Percentiles rank a stretch among this genome's conserved stretches.
phyloP scores from a whole-genome alignment of 2,329 filamentous ascomycete genomes.

The Neofusicoccum laricinum region DNA sequence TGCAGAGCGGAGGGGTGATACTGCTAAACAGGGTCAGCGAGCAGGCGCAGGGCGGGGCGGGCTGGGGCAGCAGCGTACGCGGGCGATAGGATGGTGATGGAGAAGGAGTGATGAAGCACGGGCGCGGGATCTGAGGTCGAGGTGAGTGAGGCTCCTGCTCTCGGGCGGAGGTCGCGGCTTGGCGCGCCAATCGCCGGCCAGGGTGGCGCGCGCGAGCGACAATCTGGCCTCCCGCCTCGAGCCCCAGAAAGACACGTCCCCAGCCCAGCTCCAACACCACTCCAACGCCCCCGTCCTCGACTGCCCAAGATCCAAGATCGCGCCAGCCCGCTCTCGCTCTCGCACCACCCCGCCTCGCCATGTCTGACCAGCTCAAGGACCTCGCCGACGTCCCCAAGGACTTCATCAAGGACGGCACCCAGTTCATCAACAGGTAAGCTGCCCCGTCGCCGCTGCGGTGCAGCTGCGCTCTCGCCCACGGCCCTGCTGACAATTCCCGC shows the following conservation, averaged over 20 bases:
- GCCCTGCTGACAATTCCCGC: not conserved
- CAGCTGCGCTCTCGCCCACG: not conserved
- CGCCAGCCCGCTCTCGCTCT: not conserved
- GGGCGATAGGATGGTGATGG: constrained; percentile 6
- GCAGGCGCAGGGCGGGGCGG: not conserved
- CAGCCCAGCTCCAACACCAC: constrained; percentile 2
- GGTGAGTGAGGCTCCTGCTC: constrained; percentile 10
- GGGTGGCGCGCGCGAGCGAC: constrained; percentile 9
- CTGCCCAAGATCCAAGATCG: not conserved
- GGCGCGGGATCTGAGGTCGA: constrained; percentile 12
- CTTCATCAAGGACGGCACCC: constrained; percentile 47
- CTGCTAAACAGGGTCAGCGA: not conserved
- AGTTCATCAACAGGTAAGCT: constrained; percentile 44
- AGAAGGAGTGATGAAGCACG: constrained; percentile 9
- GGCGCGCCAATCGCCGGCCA: constrained; percentile 12
- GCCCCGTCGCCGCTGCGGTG: not conserved
- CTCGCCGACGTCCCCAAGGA: constrained; percentile 56
- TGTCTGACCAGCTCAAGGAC: constrained; percentile 68
- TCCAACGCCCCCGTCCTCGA: not conserved
- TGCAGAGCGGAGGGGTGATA: not conserved
- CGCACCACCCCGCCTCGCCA: constrained; percentile 32
- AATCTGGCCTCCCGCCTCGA: constrained; percentile 15
- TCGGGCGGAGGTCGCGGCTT: constrained; percentile 12
- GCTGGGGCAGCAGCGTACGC: not conserved
- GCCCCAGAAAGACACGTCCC: constrained; percentile 12